These are phyloP conservation scores for Didymella lethalis DNA, from an alignment of 2,329 filamentous ascomycete species.

Conservation along the genomic window DNA sequence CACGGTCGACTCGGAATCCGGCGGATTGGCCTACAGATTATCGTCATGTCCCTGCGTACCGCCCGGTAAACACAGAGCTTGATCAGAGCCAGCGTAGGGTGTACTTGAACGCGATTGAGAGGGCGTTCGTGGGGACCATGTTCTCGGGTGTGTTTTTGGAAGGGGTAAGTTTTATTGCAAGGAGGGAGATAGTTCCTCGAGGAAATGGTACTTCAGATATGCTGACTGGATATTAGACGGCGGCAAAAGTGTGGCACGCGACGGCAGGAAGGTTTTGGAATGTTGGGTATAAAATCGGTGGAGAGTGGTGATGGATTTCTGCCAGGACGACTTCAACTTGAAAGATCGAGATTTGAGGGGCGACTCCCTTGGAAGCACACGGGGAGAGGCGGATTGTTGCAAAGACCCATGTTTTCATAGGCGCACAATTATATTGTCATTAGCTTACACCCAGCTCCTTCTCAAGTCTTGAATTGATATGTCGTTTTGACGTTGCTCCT, in stretches of 20 bases:
- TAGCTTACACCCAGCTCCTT: neutral
- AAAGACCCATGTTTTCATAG: too few species aligned
- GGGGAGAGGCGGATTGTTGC: too few species aligned
- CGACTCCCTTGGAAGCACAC: too few species aligned
- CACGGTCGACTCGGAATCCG: conserved; percentile 38
- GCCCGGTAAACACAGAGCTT: conserved; percentile 56
- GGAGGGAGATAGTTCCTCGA: neutral
- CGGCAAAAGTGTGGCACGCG: conserved; percentile 58
- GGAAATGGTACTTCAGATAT: neutral
- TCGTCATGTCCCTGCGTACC: conserved; percentile 57
- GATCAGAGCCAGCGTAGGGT: conserved; percentile 54
- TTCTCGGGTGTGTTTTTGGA: conserved; percentile 58
- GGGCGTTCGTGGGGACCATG: conserved; percentile 60
- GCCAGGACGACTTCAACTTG: too few species aligned
- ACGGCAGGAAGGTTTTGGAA: conserved; percentile 61
- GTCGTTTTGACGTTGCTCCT: neutral
- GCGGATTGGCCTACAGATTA: conserved; percentile 58
- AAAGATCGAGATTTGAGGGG: too few species aligned
- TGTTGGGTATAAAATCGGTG: conserved; percentile 62
- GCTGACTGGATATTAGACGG: conserved; percentile 40
- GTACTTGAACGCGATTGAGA: conserved; percentile 56
- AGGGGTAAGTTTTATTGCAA: conserved; percentile 48
- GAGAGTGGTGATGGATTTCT: conserved; percentile 55
- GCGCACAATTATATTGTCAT: too few species aligned
- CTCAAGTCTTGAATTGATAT: neutral